Evolutionary conservation across 2,329 filamentous ascomycete genomes (phyloP), one percentile per base, ranked within the genome.

Genomic region (Trichothecium roseum): DNA sequence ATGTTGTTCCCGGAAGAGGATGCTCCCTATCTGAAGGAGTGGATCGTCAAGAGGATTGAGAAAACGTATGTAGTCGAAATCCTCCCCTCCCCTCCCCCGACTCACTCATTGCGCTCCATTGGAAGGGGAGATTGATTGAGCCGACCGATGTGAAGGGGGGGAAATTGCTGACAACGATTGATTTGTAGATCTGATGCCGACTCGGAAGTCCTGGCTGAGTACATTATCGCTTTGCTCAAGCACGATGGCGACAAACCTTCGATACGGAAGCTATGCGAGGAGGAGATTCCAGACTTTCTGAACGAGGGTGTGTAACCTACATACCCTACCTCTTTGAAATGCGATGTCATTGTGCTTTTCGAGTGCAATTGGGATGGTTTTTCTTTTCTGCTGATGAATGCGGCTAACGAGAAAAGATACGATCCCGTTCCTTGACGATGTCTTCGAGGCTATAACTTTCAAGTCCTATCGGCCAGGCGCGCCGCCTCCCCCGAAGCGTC

Each of bases 141-240:
- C n/a, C n/a, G n/a, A n/a, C n/a, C n/a, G n/a, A n/a, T n/a, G n/a
- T n/a, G n/a, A n/a, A n/a, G n/a, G n/a, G n/a, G n/a, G n/a, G n/a
- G n/a, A n/a, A 31, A n/a, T 22, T 36, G 37, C 22, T 33, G 18
- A 18, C 15, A 8, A 48, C 40, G 5, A 14, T 28, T 26, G 18
- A 33, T 39, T n/a, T 32, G 18, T 42, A 85, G 82, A 36, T 84
- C 81, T 18, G 83, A 88, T 49, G 83, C 82, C 34, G 84, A 91
- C 53, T 74, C 79, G 22, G 84, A 87, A 49, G 82, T 89, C 5
- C 75, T 91, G 3, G 84, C 83, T 32, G 84, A 91, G 48, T 91
- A 88, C 53, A 80, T 89, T n/a, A 68, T 88, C 41, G 84, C 82
- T 6, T 70, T 91, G 15, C 62, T 89, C 31, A 73, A 74, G 42